Base-by-base conservation (phyloP, 352 stramenopile genomes). In the Nothophytophthora sp. region DNA sequence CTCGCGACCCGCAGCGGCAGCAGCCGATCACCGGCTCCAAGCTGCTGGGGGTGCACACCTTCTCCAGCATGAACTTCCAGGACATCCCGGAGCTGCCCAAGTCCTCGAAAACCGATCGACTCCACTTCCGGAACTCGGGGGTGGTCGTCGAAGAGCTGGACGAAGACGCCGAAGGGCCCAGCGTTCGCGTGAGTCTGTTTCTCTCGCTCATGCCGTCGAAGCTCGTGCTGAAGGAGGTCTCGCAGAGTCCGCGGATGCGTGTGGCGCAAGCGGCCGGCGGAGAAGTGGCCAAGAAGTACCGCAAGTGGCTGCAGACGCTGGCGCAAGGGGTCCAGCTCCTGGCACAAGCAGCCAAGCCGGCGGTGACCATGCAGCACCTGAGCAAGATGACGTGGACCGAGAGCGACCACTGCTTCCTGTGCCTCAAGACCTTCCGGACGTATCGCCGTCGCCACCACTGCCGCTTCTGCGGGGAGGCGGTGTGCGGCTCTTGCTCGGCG, bases 1-100 rank as follows among this genome's bases (percentile, higher is more conserved):
- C 63, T 1, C 32, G 55, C 6, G 63, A 78, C 19, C 45, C 44
- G 18, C 38, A 54, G n/a, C 33, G 38, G 33, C 44, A 20, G 29
- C 45, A 53, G 29, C 49, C 49, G 2, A 43, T 52, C 5, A 64
- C 50, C 13, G 47, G 34, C 5, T 62, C 58, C 18, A 49, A 51
- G 35, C 27, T 75, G 41, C 30, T 77, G 5, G 63, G 70, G 13
- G 60, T 77, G 38, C 74, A 88, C 53, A 72, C 65, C 22, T 52
- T 84, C 29, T 70, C 69, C 11, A 85, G 72, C 35, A 76, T 88
- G 59, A 86, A 86, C 55, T 88, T 88, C 24, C 73, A 71, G 42
- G 74, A 86, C 37, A 71, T 88, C 16, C 76, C 76, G 0, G 59
- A 76, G 35, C 58, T 84, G 41, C 76, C 76, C 5, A 70, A 67